phyloP scores from a whole-genome alignment of 2,329 filamentous ascomycete species.

The Clarireedia monteithiana region DNA sequence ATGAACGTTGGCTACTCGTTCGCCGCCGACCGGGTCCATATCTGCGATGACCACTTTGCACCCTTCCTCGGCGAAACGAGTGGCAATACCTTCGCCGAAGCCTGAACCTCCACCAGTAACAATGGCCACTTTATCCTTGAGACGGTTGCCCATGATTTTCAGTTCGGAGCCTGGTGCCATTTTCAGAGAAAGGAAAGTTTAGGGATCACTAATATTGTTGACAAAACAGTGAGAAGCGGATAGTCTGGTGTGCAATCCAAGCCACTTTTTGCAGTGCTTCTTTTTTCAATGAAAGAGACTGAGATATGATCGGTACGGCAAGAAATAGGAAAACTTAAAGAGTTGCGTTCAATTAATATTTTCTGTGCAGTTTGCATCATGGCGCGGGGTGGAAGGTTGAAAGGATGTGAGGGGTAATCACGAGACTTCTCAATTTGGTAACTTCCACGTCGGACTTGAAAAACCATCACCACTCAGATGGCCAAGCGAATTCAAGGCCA shows the following conservation, averaged over 20 bases:
- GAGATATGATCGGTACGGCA: background rate
- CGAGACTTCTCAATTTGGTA: background rate
- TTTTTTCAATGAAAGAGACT: too few relatives aligned
- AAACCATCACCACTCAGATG: too few relatives aligned
- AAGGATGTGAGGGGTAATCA: background rate
- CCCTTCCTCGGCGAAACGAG: slow-evolving; percentile 52
- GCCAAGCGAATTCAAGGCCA: too few relatives aligned
- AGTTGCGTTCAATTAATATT: background rate
- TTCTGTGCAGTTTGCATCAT: background rate
- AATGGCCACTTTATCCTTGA: slow-evolving; percentile 48
- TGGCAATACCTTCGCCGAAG: slow-evolving; percentile 55
- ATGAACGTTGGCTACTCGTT: slow-evolving; percentile 35
- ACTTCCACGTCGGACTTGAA: background rate
- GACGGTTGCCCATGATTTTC: slow-evolving; percentile 27
- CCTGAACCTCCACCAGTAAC: slow-evolving; percentile 54
- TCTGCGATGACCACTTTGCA: slow-evolving; percentile 55
- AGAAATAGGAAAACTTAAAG: background rate
- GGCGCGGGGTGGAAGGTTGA: background rate
- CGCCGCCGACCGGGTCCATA: slow-evolving; percentile 45
- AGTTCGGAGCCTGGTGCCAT: slow-evolving; percentile 12
- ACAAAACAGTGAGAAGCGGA: background rate
- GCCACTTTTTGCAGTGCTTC: background rate
- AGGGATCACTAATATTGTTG: background rate
- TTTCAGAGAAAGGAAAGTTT: background rate
- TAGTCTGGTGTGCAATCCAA: background rate